A percentile compares a stretch with the other conserved stretches of the same genome.
phyloP scores from a whole-genome alignment of 148 eudicot genomes.

The Chenopodium album region DNA sequence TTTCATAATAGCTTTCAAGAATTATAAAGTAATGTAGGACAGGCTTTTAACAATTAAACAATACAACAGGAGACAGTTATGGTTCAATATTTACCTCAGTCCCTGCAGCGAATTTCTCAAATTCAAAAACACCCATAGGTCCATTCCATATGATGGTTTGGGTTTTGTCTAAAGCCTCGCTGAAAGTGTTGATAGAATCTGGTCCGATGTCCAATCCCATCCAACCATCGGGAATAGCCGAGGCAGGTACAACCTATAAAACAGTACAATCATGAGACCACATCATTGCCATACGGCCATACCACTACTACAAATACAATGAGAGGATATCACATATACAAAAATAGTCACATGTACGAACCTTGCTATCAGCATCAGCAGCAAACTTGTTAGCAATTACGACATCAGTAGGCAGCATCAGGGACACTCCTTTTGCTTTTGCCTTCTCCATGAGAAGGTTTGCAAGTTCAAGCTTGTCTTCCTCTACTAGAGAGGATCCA shows the following conservation, averaged over 20 bases:
- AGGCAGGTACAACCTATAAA: constrained; percentile 41
- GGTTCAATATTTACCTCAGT: constrained; percentile 58
- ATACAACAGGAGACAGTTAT: no score
- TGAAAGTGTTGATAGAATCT: constrained; percentile 45
- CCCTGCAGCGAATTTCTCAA: constrained; percentile 85
- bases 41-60: no score
- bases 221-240: constrained; percentile 52
- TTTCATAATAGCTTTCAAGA: background rate
- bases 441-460: constrained; percentile 79
- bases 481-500: constrained; percentile 88
- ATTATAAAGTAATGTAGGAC: no score
- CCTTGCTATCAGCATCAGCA: constrained; percentile 94
- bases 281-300: background rate
- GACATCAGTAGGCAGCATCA: constrained; percentile 73
- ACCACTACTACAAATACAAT: background rate
- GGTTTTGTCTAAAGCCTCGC: constrained; percentile 42
- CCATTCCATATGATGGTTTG: constrained; percentile 53
- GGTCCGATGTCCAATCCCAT: constrained; percentile 59
- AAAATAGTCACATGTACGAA: constrained; percentile 7
- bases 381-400: constrained; percentile 80
- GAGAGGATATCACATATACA: background rate
- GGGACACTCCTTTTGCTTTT: constrained; percentile 69
- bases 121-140: constrained; percentile 59
- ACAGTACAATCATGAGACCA: background rate
- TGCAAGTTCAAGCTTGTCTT: constrained; percentile 88